phyloP scores from a whole-genome alignment of 192 early-diverging fungal genomes.

The Gorgonomyces haynaldii region DNA sequence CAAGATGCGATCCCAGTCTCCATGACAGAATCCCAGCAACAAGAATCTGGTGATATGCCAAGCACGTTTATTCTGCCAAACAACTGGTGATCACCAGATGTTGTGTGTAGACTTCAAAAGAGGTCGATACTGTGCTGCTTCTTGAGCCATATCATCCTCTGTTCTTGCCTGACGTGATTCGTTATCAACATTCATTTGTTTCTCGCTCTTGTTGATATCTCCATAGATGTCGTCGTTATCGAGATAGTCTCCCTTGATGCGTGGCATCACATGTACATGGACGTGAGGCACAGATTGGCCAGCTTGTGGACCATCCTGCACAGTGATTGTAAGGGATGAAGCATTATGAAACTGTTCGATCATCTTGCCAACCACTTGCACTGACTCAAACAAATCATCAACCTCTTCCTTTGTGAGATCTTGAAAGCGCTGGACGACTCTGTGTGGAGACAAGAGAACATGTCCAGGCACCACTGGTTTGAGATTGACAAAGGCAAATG shows the following conservation, averaged over 20 bases:
- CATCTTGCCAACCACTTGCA: conserved; percentile 61
- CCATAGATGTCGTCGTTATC: conserved; percentile 83
- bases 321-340: conserved; percentile 63
- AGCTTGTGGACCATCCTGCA: conserved; percentile 68
- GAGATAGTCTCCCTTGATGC: conserved; percentile 62
- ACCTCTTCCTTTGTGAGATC: conserved; percentile 74
- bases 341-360: conserved; percentile 64
- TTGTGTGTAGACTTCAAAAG: conserved; percentile 29
- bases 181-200: too few relatives aligned
- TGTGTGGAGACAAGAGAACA: conserved; percentile 66
- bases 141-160: conserved; percentile 66
- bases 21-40: too few relatives aligned
- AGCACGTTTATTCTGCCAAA: too few relatives aligned
- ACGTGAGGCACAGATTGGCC: conserved; percentile 82
- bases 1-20: too few relatives aligned
- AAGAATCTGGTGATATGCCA: too few relatives aligned
- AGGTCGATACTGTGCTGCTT: conserved; percentile 38
- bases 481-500: conserved; percentile 79
- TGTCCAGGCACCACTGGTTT: conserved; percentile 82
- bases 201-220: conserved; percentile 52
- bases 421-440: conserved; percentile 56
- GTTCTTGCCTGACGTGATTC: too few relatives aligned
- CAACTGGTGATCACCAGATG: conserved; percentile 20
- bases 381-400: conserved; percentile 66
- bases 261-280: conserved; percentile 86